phyloP scores from a whole-genome alignment of 352 stramenopile genomes.

The Globisporangium spiculum region DNA sequence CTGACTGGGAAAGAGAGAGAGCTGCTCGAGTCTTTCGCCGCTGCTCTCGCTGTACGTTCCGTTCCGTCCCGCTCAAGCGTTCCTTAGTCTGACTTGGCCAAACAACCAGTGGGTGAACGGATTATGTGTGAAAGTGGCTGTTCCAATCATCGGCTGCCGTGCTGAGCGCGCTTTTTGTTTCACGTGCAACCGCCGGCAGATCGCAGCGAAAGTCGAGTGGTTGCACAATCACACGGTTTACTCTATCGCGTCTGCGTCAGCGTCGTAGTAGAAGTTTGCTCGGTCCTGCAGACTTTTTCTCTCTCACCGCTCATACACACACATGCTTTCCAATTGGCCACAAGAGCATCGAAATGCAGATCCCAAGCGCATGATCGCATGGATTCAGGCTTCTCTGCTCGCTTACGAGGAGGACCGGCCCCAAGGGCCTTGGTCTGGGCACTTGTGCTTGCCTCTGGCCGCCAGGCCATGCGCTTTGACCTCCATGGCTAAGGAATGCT shows the following conservation, averaged over 20 bases:
- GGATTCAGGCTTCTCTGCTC: not conserved
- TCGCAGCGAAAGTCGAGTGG: not conserved
- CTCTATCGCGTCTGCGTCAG: not conserved
- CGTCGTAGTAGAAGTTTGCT: not conserved
- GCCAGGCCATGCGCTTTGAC: not conserved
- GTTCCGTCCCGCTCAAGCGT: not conserved
- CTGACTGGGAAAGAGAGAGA: no score
- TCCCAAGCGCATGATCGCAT: not conserved
- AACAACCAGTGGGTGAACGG: not conserved
- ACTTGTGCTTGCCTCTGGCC: not conserved
- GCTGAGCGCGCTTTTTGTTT: not conserved
- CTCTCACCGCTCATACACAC: not conserved
- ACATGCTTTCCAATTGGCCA: not conserved
- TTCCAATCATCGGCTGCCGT: not conserved
- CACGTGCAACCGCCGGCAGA: not conserved
- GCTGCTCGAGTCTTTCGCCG: no score
- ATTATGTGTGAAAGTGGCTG: no score
- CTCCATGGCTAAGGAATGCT: no score
- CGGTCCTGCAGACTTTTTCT: not conserved
- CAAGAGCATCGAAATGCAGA: not conserved
- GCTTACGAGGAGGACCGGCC: not conserved
- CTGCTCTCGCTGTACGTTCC: not conserved
- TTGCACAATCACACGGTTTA: not conserved
- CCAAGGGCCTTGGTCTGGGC: no score
- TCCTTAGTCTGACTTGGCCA: not conserved